phyloP scores from a whole-genome alignment of 345 rosid genomes.

The Lepidium aucheri region DNA sequence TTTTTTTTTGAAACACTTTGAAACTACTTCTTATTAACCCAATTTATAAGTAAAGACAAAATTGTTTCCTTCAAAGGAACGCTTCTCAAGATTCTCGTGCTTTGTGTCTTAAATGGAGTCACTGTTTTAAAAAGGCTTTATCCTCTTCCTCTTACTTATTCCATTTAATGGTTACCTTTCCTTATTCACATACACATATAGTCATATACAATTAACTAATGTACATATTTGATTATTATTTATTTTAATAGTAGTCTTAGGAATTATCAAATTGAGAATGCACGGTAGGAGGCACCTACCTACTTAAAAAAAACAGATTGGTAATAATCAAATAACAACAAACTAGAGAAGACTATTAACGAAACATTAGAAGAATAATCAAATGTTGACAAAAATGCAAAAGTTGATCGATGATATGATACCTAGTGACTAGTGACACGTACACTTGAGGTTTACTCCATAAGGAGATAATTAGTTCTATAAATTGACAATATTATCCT shows the following conservation, averaged over 20 bases:
- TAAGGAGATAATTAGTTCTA: neutral
- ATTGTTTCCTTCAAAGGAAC: constrained; percentile 23
- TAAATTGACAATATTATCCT: constrained; percentile 1
- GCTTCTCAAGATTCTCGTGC: constrained; percentile 31
- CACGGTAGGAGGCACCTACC: neutral
- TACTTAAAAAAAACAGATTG: neutral
- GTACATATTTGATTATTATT: neutral
- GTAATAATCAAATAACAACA: neutral
- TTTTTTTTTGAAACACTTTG: too few relatives aligned
- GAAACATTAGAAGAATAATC: neutral
- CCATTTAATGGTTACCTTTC: neutral
- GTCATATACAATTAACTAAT: too few relatives aligned
- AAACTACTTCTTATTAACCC: neutral
- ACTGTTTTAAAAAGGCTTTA: neutral
- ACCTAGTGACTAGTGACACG: constrained; percentile 5
- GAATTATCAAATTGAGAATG: neutral
- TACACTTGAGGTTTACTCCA: constrained; percentile 23
- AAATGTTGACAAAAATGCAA: neutral
- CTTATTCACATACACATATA: neutral
- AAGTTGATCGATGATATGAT: neutral
- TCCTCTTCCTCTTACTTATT: neutral
- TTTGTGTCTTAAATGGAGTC: constrained; percentile 17
- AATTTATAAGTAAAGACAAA: neutral
- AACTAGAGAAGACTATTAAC: neutral
- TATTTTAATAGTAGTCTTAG: neutral